Evolutionary conservation across 768 basidiomycete genomes (phyloP), one percentile per base, ranked within the genome.

Genomic region (Amanita fuliginea): DNA sequence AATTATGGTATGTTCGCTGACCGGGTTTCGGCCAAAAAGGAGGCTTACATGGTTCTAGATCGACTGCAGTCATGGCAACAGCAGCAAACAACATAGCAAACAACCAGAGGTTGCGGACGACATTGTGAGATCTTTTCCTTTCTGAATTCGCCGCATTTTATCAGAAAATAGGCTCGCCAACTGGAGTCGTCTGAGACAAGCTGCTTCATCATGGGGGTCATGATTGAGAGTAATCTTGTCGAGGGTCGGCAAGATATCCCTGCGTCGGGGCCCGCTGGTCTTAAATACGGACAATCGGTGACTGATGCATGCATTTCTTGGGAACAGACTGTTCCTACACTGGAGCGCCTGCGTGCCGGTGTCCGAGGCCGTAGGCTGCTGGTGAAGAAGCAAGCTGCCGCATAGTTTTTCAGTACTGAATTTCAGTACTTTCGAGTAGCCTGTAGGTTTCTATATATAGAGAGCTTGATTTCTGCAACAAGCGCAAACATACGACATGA

Each of bases 21-120:
- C 42, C 42, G 14, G 36, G 9, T 36, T 19, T 33, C 35, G 34
- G 40, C 33, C 44, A 33, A 18, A 8, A 30, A 7, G n/a, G n/a
- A n/a, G n/a, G 3, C 10, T 34, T 42, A 48, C 46, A 26, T 18
- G 22, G 21, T 42, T 3, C 50, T 60, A 95, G 93, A 82, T 96
- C 55, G 91, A 95, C 65, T 95, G 95, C 75, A 94, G 91, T 57
- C 94, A 97, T 62, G 93, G 95, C 52, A 97, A 98, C 68, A 90
- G 86, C 58, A 79, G 75, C 52, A 97, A 99, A 67, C 88, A 96
- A 61, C 87, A 95, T 64, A 70, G 77, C 52, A 88, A 82, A 57
- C 95, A 99, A 67, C 69, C 82, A 3, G 81, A 86, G 51, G 95
- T 98, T 32, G 90, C 87, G 6, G 85, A 89, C 28, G 83, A 95